phyloP scores from a whole-genome alignment of 306 rosid genomes.

The Sechiopsis laciniata region DNA sequence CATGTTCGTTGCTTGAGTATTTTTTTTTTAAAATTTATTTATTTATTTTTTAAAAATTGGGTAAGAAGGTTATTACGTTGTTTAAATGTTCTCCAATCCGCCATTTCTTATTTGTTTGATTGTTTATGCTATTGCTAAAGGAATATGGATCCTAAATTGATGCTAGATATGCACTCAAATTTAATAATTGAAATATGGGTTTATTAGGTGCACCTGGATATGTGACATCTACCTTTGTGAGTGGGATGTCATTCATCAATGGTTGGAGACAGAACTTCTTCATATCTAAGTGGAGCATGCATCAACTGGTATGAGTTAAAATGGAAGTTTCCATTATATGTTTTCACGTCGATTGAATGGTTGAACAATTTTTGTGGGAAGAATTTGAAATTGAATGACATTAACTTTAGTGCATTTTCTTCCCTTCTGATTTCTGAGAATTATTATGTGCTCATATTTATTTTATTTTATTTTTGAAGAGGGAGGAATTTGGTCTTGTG shows the following conservation, averaged over 20 bases:
- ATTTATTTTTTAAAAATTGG: no score
- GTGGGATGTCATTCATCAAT: constrained; percentile 89
- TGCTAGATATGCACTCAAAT: neutral
- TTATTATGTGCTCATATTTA: neutral
- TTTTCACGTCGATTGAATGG: constrained; percentile 7
- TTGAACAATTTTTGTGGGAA: neutral
- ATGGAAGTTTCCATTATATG: neutral
- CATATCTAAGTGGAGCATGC: constrained; percentile 98
- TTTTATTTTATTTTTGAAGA: neutral
- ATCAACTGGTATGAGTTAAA: constrained; percentile 69
- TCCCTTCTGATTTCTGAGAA: neutral
- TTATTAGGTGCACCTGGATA: constrained; percentile 91
- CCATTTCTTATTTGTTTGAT: neutral
- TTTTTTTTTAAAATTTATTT: no score
- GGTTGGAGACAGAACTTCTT: constrained; percentile 89
- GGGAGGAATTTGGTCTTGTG: neutral
- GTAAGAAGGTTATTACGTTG: neutral
- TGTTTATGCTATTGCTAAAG: neutral
- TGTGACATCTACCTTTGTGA: constrained; percentile 57
- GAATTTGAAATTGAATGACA: neutral
- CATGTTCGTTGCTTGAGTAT: neutral
- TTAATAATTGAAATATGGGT: constrained; percentile 20
- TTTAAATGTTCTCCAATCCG: neutral
- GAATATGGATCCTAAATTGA: no score
- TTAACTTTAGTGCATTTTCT: neutral